Base-by-base conservation (phyloP, 2,329 filamentous ascomycete species). In the Fusarium floridanum region DNA sequence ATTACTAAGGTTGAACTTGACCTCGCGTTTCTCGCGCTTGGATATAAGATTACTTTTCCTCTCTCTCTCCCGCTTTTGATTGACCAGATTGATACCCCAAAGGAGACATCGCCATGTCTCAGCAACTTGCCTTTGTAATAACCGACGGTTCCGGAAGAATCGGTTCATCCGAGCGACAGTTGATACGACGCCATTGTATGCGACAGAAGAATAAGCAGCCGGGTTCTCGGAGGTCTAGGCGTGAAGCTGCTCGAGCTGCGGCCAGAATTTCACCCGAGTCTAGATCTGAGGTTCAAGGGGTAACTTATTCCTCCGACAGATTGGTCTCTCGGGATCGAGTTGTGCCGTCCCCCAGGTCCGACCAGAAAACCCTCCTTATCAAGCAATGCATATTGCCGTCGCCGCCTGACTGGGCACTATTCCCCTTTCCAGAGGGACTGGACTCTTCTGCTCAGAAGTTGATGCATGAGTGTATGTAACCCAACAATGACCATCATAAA, bases 101-200 rank as follows among this genome's bases (percentile, higher is more conserved):
- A 56, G 17, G 7, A 56, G 50, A 56, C 29, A 56, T 36, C 29
- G 2, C 3, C 2, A 56, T 56, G 50, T n/a, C 50, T 3, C 29
- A 56, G 1, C 29, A 56, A 2, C 50, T 56, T 1, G 50, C 50
- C 6, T 56, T 56, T 22, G 50, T 56, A 5, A 56, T 56, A n/a
- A 36, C 50, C 27, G 50, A 56, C 12, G 10, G 29, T 8, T 56
- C 50, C 50, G 50, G 22, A 20, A 56, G 29, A n/a, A 56, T 56
- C 29, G 22, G n/a, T n/a, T 27, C 32, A 27, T 24, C 56, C 34
- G 36, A 60, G 10, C 56, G 56, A 11, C 56, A 60, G 34, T n/a
- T 60, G 14, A 60, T 60, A 41, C 56, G 56, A 20, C 56, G 56
- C 36, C 56, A 60, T 60, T 60, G 56, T 6, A 60, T 60, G 56